phyloP scores from a whole-genome alignment of 2,329 filamentous ascomycete genomes.

The Berkeleyomyces rouxiae region DNA sequence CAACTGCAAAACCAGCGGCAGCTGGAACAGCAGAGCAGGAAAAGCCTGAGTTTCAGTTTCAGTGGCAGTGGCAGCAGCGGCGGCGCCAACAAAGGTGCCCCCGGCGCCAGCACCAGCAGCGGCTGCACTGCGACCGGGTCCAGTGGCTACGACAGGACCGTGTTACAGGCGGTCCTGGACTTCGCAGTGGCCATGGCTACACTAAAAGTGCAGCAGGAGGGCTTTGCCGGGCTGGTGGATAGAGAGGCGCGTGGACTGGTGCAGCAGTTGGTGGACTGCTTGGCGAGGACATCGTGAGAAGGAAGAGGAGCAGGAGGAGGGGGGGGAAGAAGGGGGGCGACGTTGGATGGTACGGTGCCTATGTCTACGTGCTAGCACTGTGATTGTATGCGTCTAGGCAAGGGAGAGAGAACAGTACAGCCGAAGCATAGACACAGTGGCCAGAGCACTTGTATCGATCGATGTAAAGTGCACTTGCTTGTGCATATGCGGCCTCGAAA shows the following conservation, averaged over 20 bases:
- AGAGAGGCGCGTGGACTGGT: slow-evolving; percentile 5
- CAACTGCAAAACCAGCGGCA: too few relatives aligned
- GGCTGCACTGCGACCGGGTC: not conserved
- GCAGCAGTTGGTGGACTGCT: not conserved
- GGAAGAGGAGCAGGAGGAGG: not conserved
- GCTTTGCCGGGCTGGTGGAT: slow-evolving; percentile 38
- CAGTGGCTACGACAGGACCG: not conserved
- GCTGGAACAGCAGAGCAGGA: not conserved
- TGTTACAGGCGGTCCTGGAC: slow-evolving; percentile 26
- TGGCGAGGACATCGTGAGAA: not conserved
- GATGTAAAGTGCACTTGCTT: not conserved
- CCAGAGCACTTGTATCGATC: not conserved
- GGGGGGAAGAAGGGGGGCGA: not conserved
- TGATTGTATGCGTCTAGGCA: too few relatives aligned
- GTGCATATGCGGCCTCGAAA: not conserved
- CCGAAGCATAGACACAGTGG: too few relatives aligned
- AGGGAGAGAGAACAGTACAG: too few relatives aligned
- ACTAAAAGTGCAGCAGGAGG: slow-evolving; percentile 49
- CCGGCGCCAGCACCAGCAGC: not conserved
- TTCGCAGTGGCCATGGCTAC: slow-evolving; percentile 53
- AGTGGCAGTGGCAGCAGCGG: not conserved
- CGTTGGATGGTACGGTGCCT: not conserved
- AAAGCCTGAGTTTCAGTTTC: not conserved
- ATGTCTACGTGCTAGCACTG: too few relatives aligned
- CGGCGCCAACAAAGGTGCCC: not conserved